These are phyloP conservation scores for Boletus edulis DNA, from an alignment of 768 basidiomycete species.

Conservation along the genomic window DNA sequence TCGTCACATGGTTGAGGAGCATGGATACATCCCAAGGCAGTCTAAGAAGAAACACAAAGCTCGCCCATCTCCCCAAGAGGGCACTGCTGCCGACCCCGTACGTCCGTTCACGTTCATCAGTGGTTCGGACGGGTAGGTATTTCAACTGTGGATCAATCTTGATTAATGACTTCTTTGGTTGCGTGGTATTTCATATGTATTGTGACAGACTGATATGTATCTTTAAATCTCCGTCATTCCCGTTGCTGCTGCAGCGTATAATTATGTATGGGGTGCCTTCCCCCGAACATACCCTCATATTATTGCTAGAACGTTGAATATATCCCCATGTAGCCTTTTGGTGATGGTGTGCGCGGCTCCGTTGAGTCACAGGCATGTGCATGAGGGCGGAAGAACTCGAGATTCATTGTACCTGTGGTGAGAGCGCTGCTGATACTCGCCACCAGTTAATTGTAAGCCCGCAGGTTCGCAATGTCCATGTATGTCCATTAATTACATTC, in stretches of 20 bases:
- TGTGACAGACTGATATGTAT: constrained; percentile 22
- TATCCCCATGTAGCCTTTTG: constrained; percentile 20
- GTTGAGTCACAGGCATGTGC: background rate
- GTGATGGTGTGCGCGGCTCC: background rate
- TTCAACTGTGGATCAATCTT: background rate
- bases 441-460: background rate
- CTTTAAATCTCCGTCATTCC: constrained; percentile 15
- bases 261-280: constrained; percentile 14
- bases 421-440: constrained; percentile 1
- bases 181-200: constrained; percentile 23
- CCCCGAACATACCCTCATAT: constrained; percentile 15
- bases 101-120: constrained; percentile 33
- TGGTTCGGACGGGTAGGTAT: constrained; percentile 25
- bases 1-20: constrained; percentile 52
- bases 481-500: background rate
- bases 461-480: background rate
- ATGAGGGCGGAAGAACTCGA: background rate
- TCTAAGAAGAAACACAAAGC: constrained; percentile 44
- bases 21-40: constrained; percentile 49
- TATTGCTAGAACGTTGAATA: constrained; percentile 8
- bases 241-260: constrained; percentile 10
- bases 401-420: background rate
- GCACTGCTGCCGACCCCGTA: constrained; percentile 23
- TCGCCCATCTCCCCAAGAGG: constrained; percentile 29
- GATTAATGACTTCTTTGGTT: constrained; percentile 1